Evolutionary conservation across 371 early-diverging fungal genomes (phyloP), one percentile per base, ranked within the genome.

Genomic region (Circinella umbellata): DNA sequence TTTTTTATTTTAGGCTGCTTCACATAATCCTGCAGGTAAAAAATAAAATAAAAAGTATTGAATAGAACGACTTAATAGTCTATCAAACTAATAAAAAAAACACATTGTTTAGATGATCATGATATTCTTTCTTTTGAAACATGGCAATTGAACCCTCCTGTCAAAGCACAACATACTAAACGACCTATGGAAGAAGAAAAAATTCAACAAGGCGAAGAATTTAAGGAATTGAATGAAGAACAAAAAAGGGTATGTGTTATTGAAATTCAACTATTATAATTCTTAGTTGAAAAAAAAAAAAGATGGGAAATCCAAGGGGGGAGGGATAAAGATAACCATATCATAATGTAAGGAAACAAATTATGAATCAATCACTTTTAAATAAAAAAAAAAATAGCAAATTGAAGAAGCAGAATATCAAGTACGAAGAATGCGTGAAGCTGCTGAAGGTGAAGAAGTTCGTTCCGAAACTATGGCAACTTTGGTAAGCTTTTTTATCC

Each of bases 61-160:
- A 27, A 27, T 27, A 27, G 27, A 27, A 27, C 27, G 27, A 27
- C 27, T 27, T 27, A 27, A 27, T 27, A 27, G 27, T 27, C 27
- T 27, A 27, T 2, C 2, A 27, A 27, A 27, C 27, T n/a, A n/a
- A 27, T 27, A 27, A 27, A 38, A 27, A 57, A n/a, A 61, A 60
- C 60, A 47, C 67, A n/a, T 46, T 55, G 39, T 35, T 57, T 57
- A 57, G 94, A 94, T 81, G 94, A 94, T 70, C 96, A 96, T 75
- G 94, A 94, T 73, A 67, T 94, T 39, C 76, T 86, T 18, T 83
- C 90, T 2, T 89, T 94, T 67, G 93, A 93, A 59, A 83, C 88
- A 1, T 92, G 83, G 66, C 91, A 96, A 70, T 74, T 93, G 36
- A 88, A 94, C 69, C 94, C 94, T 36, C 81, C 84, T 2, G 70